phyloP scores from a whole-genome alignment of 805 yeast species.

The Clavispora santaluciae region DNA sequence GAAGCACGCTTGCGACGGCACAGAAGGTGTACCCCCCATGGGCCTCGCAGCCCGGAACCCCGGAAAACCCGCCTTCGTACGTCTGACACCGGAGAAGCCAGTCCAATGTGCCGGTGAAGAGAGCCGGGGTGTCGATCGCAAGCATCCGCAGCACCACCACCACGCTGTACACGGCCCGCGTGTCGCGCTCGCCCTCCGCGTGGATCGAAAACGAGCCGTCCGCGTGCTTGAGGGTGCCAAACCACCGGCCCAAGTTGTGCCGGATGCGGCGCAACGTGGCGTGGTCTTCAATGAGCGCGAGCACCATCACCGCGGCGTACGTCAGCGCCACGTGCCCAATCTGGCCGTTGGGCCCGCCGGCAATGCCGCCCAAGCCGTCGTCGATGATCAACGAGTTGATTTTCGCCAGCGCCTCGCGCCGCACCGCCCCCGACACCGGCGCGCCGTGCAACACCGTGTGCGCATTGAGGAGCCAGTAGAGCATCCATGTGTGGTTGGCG shows the following conservation, averaged over 20 bases:
- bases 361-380: slow-evolving; percentile 54
- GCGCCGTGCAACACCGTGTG: slow-evolving; percentile 15
- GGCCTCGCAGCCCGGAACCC: slow-evolving; percentile 74
- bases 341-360: slow-evolving; percentile 79
- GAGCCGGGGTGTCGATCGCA: slow-evolving; percentile 56
- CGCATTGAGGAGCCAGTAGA: slow-evolving; percentile 75
- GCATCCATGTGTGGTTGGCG: slow-evolving; percentile 89
- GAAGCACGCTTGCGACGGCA: slow-evolving; percentile 60
- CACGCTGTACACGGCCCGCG: slow-evolving; percentile 84
- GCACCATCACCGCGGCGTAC: slow-evolving; percentile 68
- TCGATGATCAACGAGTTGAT: slow-evolving; percentile 23
- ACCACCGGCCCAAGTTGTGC: slow-evolving; percentile 53
- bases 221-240: slow-evolving; percentile 52
- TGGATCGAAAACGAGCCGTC: slow-evolving; percentile 82
- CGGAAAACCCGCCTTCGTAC: slow-evolving; percentile 94
- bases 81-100: slow-evolving; percentile 77
- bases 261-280: slow-evolving; percentile 27
- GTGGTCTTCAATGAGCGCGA: slow-evolving; percentile 48
- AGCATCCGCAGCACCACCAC: slow-evolving; percentile 66
- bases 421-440: slow-evolving; percentile 1
- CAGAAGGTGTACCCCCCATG: slow-evolving; percentile 98
- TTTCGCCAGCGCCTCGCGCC: slow-evolving; percentile 17
- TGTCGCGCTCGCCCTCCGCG: slow-evolving; percentile 74
- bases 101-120: slow-evolving; percentile 46
- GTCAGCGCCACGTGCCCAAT: slow-evolving; percentile 79